A percentile compares a stretch with the other conserved stretches of the same genome.
These are phyloP conservation scores for Yarrowia sp. DNA, from an alignment of 805 yeast genomes.

Conservation along the genomic window DNA sequence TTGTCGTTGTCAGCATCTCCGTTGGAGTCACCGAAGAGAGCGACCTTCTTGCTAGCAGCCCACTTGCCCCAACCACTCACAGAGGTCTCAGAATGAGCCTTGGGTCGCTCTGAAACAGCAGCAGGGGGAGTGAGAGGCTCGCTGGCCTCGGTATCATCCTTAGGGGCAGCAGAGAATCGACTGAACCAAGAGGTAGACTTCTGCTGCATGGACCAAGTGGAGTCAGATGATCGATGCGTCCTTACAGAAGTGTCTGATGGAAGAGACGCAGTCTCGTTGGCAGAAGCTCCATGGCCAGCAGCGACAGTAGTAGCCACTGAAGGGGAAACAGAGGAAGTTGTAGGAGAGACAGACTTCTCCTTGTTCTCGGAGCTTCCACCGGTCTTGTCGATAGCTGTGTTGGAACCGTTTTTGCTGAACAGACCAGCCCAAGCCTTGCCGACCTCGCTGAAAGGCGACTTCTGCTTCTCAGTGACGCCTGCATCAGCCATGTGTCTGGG, in stretches of 20 bases:
- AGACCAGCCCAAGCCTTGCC: constrained; percentile 30
- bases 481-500: constrained; percentile 53
- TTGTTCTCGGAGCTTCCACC: background rate
- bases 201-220: constrained; percentile 27
- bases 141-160: background rate
- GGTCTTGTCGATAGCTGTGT: constrained; percentile 4
- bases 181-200: constrained; percentile 24
- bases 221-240: constrained; percentile 31
- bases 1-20: constrained; percentile 1
- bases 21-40: constrained; percentile 1
- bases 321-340: constrained; percentile 17
- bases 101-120: constrained; percentile 16
- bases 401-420: constrained; percentile 22
- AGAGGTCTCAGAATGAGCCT: constrained; percentile 20
- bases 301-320: constrained; percentile 29
- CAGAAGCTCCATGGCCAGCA: constrained; percentile 11
- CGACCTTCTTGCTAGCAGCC: constrained; percentile 24
- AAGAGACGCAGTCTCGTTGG: constrained; percentile 11
- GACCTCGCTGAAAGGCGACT: constrained; percentile 26
- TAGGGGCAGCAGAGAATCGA: constrained; percentile 20
- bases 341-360: constrained; percentile 30
- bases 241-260: constrained; percentile 28
- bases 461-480: constrained; percentile 7
- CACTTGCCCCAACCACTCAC: constrained; percentile 36
- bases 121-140: constrained; percentile 27